Evolutionary conservation across 2,329 filamentous ascomycete species (phyloP).

Genomic region (Neofusicoccum sp.): DNA sequence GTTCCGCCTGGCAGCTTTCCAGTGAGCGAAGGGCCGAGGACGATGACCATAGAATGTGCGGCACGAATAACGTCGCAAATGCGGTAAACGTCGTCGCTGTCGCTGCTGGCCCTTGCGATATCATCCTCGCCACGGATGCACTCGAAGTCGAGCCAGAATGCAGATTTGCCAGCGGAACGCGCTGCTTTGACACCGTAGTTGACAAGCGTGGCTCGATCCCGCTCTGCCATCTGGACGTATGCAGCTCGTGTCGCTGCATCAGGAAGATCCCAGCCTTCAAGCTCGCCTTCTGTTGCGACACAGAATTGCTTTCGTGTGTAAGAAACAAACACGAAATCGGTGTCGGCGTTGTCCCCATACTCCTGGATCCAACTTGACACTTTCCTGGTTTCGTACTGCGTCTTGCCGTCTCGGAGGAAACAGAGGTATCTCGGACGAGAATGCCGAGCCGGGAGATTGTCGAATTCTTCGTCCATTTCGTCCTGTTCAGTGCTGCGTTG

Average conservation of each 20-base stretch:
- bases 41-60: slow-evolving; percentile 2
- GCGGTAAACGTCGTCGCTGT: slow-evolving; percentile 5
- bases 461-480: slow-evolving; percentile 7
- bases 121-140: background rate
- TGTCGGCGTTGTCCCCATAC: background rate
- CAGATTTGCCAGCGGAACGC: background rate
- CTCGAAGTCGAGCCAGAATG: slow-evolving; percentile 19
- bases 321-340: slow-evolving; percentile 8
- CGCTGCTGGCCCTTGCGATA: background rate
- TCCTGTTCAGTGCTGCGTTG: background rate
- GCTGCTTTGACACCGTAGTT: slow-evolving; percentile 7
- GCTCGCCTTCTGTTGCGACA: background rate
- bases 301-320: slow-evolving; percentile 20
- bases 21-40: background rate
- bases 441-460: slow-evolving; percentile 10
- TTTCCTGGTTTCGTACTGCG: slow-evolving; percentile 1
- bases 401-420: background rate
- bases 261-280: background rate
- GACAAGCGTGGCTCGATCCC: background rate
- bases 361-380: slow-evolving; percentile 10
- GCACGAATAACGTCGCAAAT: slow-evolving; percentile 15
- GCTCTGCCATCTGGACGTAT: background rate
- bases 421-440: slow-evolving; percentile 11
- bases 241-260: background rate
- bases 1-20: background rate